Conservation (phyloP, 2,329 filamentous ascomycete genomes). For the Fusarium sp. region DNA sequence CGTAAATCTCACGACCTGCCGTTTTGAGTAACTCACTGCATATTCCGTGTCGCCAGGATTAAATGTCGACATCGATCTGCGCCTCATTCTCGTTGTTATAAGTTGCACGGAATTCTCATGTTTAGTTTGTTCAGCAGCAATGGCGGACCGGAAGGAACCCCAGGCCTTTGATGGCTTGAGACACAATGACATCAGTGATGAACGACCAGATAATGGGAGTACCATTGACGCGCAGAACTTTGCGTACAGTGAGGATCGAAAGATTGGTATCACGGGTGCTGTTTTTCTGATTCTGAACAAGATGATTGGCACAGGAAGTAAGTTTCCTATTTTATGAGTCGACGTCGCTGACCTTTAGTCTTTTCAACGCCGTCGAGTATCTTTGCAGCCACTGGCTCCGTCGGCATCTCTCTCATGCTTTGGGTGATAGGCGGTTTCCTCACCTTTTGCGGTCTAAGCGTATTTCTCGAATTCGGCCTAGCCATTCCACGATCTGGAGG, state of each 20-base stretch:
- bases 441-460: slow-evolving; percentile 67
- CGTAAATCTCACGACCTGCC: slow-evolving; percentile 24
- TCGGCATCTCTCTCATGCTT: slow-evolving; percentile 51
- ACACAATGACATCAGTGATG: slow-evolving; percentile 30
- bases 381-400: slow-evolving; percentile 62
- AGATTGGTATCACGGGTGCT: slow-evolving; percentile 63
- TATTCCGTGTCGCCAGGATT: slow-evolving; percentile 7
- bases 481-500: slow-evolving; percentile 71
- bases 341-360: slow-evolving; percentile 47
- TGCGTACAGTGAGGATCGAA: slow-evolving; percentile 54
- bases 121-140: background rate
- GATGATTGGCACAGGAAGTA: slow-evolving; percentile 69
- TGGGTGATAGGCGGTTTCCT: slow-evolving; percentile 59
- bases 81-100: background rate
- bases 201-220: slow-evolving; percentile 35
- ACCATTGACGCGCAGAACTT: slow-evolving; percentile 55
- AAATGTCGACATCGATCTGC: slow-evolving; percentile 29
- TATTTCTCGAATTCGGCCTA: slow-evolving; percentile 72
- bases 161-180: slow-evolving; percentile 12
- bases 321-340: slow-evolving; percentile 19
- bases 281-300: slow-evolving; percentile 67
- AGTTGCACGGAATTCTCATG: rapidly evolving
- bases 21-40: slow-evolving; percentile 15
- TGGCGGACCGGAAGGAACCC: slow-evolving; percentile 27
- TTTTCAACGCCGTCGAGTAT: slow-evolving; percentile 66